A percentile compares a stretch with the other conserved stretches of the same genome.
phyloP scores from a whole-genome alignment of 1,284 basidiomycete species.

The Pascua sp. region DNA sequence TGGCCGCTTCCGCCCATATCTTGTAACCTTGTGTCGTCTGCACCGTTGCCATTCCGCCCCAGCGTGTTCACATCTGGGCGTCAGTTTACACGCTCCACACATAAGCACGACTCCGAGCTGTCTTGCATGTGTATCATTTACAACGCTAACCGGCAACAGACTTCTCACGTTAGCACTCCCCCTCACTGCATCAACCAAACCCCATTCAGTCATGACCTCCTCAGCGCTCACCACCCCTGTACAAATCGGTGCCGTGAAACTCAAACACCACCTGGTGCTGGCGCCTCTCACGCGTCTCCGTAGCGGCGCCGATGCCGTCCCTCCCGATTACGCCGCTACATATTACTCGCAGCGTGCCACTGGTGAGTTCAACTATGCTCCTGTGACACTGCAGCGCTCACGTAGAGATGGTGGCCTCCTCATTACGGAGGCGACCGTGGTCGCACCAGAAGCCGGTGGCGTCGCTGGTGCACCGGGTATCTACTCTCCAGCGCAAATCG shows the following conservation, averaged over 20 bases:
- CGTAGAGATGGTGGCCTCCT: constrained; percentile 35
- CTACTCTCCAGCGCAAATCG: constrained; percentile 31
- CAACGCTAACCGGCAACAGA: too few species aligned
- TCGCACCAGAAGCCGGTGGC: constrained; percentile 28
- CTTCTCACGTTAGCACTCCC: too few species aligned
- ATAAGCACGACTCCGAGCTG: too few species aligned
- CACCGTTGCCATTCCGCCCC: too few species aligned
- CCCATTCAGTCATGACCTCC: too few species aligned
- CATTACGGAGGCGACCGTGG: constrained; percentile 39
- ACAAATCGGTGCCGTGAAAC: constrained; percentile 25
- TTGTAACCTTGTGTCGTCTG: too few species aligned
- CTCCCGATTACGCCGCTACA: constrained; percentile 30
- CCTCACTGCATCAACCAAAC: too few species aligned
- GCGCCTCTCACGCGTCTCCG: constrained; percentile 46
- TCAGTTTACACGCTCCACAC: too few species aligned
- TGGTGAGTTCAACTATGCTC: constrained; percentile 6
- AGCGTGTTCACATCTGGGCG: too few species aligned
- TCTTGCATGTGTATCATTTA: too few species aligned
- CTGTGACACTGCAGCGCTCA: background rate
- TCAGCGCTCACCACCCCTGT: constrained; percentile 15
- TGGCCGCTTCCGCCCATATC: too few species aligned
- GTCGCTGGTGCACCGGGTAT: constrained; percentile 28
- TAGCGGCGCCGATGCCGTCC: constrained; percentile 22
- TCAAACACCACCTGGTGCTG: constrained; percentile 44
- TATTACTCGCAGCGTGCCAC: constrained; percentile 47